These are phyloP conservation scores for Yamadazyma pseudoaaseri DNA, from an alignment of 1,139 yeast genomes.

Conservation along the genomic window DNA sequence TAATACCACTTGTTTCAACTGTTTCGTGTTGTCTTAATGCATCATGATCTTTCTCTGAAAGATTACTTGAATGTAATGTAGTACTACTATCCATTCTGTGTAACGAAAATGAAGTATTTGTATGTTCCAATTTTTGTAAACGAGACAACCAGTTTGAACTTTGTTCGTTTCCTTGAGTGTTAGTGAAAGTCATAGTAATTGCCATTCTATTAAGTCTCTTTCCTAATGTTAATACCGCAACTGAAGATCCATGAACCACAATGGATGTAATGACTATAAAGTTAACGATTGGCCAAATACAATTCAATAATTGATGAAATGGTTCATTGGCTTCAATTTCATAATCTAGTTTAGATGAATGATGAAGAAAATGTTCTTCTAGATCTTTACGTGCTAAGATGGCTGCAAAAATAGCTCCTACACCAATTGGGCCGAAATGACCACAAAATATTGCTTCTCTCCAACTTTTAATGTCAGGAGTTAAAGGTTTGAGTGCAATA, in stretches of 20 bases:
- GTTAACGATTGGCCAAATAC: constrained; percentile 88
- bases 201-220: constrained; percentile 89
- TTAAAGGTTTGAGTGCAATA: constrained; percentile 68
- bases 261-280: constrained; percentile 85
- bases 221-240: constrained; percentile 89
- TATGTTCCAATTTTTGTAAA: constrained; percentile 72
- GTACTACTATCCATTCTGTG: constrained; percentile 72
- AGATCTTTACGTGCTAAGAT: constrained; percentile 80
- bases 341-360: constrained; percentile 27
- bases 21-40: constrained; percentile 27
- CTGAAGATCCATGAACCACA: constrained; percentile 93
- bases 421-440: constrained; percentile 98
- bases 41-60: constrained; percentile 14
- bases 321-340: constrained; percentile 50
- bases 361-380: constrained; percentile 48
- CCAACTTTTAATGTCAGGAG: constrained; percentile 94
- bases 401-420: constrained; percentile 91
- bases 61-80: constrained; percentile 8
- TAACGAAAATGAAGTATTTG: constrained; percentile 74
- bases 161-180: constrained; percentile 61
- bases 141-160: constrained; percentile 81
- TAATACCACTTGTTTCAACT: constrained; percentile 63
- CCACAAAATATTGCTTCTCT: constrained; percentile 95
- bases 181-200: constrained; percentile 85
- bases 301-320: constrained; percentile 68